Evolutionary conservation across 2,329 filamentous ascomycete genomes (phyloP).

Genomic region (Talaromyces funiculosus): DNA sequence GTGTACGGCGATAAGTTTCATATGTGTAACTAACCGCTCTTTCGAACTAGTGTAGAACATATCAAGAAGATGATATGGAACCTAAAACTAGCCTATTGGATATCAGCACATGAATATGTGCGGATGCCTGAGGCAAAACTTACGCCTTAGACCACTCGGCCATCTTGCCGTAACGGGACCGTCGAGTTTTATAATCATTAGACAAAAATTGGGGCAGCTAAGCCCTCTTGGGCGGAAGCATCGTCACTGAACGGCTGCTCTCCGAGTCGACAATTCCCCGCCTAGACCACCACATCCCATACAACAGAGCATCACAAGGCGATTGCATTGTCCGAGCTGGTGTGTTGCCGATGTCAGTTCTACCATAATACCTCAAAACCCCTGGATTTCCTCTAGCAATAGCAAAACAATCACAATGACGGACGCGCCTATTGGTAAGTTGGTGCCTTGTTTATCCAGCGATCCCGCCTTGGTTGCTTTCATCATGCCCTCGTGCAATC

Average conservation of each 20-base stretch:
- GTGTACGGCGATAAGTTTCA: too few species aligned
- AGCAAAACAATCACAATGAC: conserved; percentile 33
- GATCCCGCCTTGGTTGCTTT: conserved; percentile 17
- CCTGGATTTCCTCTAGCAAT: background rate
- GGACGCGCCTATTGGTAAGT: conserved; percentile 46
- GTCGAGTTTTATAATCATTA: background rate
- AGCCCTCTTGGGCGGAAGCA: too few species aligned
- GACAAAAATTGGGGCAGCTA: conserved; percentile 2
- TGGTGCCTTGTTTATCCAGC: conserved; percentile 10
- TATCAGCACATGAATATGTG: too few species aligned
- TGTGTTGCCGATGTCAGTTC: background rate
- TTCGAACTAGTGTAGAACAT: background rate
- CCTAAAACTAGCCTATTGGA: background rate
- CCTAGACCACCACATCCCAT: background rate
- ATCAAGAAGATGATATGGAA: background rate
- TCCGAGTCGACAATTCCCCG: conserved; percentile 6
- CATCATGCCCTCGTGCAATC: conserved; percentile 12
- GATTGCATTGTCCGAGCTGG: background rate
- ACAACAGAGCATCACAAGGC: background rate
- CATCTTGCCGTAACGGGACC: background rate
- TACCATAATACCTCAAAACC: background rate
- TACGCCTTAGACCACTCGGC: background rate
- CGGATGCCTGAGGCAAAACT: background rate
- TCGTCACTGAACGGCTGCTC: conserved; percentile 9
- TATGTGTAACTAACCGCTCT: background rate